These are phyloP conservation scores for Ceratobasidium sp. DNA, from an alignment of 1,284 basidiomycete species.

Conservation along the genomic window DNA sequence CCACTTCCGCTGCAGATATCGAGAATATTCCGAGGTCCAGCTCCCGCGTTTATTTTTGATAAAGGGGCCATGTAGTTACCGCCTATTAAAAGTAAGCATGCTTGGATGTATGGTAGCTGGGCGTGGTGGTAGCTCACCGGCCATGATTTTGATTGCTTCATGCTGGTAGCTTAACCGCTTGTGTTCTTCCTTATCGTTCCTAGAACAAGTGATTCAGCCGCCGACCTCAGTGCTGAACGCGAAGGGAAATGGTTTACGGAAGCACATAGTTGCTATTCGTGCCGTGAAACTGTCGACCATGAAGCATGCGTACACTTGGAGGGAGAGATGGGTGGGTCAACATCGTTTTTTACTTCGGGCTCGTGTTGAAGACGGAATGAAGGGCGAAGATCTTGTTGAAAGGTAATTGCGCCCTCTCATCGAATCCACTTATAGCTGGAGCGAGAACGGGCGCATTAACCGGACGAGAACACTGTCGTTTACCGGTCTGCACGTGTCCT, in stretches of 20 bases:
- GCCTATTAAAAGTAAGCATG: not conserved
- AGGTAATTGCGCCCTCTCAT: not conserved
- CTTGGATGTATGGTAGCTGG: not conserved
- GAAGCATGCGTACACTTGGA: conserved; percentile 16
- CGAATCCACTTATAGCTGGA: not conserved
- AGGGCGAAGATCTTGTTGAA: not conserved
- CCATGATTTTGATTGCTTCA: conserved; percentile 33
- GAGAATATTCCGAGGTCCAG: conserved; percentile 20
- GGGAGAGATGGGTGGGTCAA: not conserved
- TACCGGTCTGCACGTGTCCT: not conserved
- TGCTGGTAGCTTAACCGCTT: conserved; percentile 31
- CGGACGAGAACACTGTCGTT: not conserved
- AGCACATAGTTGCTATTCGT: conserved; percentile 36
- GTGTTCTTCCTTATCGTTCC: conserved; percentile 38
- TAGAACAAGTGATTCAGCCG: not conserved
- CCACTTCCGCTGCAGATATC: conserved; percentile 40
- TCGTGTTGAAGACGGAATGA: not conserved
- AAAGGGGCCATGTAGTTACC: conserved; percentile 25
- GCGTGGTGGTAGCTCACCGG: not conserved
- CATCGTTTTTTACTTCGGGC: not conserved
- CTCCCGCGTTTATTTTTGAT: conserved; percentile 7
- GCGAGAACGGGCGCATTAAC: not conserved
- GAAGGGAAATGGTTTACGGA: not conserved
- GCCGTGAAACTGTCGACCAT: conserved; percentile 36
- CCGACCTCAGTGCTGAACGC: not conserved